Percentiles rank a stretch among this genome's conserved stretches.
These are phyloP conservation scores for Byssothecium circinans DNA, from an alignment of 2,329 filamentous ascomycete species.

Conservation along the genomic window DNA sequence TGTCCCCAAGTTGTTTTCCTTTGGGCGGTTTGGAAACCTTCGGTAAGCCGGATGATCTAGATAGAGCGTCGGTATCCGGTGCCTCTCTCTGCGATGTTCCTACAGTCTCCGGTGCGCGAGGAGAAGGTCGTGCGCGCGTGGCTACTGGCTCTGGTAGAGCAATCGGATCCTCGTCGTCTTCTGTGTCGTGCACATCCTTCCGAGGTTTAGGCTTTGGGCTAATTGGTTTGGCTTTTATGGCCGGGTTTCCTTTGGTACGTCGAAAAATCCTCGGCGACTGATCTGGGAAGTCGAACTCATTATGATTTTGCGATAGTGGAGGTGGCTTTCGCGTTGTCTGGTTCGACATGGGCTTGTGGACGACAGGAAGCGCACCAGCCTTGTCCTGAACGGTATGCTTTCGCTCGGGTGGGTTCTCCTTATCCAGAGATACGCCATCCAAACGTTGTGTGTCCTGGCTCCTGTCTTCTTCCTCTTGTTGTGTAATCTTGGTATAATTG, in stretches of 20 bases:
- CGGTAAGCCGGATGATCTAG: not conserved
- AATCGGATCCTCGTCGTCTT: slow-evolving; percentile 8
- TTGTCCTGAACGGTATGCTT: not conserved
- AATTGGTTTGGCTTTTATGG: not conserved
- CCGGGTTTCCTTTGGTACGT: not conserved
- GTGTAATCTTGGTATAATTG: too few species aligned
- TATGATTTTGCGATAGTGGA: not conserved
- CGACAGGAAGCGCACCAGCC: slow-evolving; percentile 7
- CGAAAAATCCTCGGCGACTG: slow-evolving; percentile 8
- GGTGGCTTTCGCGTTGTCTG: not conserved
- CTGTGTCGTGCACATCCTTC: slow-evolving; percentile 1
- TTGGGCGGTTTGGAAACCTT: slow-evolving; percentile 4
- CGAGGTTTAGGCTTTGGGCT: not conserved
- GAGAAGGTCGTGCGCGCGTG: not conserved
- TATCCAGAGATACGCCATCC: not conserved
- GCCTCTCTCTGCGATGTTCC: not conserved
- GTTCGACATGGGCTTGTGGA: slow-evolving; percentile 4
- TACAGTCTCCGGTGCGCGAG: not conserved
- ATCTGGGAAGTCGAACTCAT: slow-evolving; percentile 13
- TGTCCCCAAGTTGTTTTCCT: not conserved
- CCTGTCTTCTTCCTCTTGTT: too few species aligned
- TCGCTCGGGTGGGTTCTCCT: not conserved
- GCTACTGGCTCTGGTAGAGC: not conserved
- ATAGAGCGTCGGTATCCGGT: not conserved
- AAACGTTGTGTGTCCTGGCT: too few species aligned